A percentile compares a stretch with the other conserved stretches of the same genome.
phyloP scores from a whole-genome alignment of 345 rosid genomes.

The Draba incana region DNA sequence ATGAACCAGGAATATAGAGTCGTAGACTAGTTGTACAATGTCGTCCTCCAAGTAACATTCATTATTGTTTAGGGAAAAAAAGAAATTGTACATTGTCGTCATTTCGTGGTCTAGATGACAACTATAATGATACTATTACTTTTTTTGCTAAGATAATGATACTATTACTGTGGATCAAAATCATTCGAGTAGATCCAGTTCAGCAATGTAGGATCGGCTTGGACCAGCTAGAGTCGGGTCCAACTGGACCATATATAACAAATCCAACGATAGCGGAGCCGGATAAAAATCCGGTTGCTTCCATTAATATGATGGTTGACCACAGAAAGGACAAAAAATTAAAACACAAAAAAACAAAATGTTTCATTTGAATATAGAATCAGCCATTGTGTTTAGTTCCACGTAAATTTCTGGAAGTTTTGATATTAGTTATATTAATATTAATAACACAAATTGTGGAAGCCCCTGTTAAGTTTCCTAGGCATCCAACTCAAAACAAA shows the following conservation, averaged over 20 bases:
- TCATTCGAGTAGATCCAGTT: not conserved
- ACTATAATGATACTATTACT: not conserved
- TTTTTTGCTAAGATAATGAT: too few relatives aligned
- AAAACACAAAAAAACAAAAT: not conserved
- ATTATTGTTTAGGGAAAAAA: too few relatives aligned
- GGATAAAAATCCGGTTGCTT: not conserved
- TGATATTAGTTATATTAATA: too few relatives aligned
- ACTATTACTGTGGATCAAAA: not conserved
- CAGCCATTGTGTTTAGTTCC: not conserved
- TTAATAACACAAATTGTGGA: too few relatives aligned
- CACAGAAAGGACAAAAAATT: not conserved
- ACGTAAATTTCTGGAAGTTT: too few relatives aligned
- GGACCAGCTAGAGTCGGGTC: not conserved
- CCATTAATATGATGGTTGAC: not conserved
- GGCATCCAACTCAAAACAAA: too few relatives aligned
- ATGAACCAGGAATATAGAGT: not conserved
- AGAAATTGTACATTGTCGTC: not conserved
- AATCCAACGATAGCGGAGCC: not conserved
- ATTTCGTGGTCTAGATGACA: constrained; percentile 6
- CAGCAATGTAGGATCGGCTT: not conserved
- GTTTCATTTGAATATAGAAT: not conserved
- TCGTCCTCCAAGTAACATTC: not conserved
- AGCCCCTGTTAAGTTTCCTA: too few relatives aligned
- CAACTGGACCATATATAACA: not conserved
- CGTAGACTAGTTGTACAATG: not conserved